Conservation (phyloP, 257 asterid genomes). For the Gentiana dahurica region DNA sequence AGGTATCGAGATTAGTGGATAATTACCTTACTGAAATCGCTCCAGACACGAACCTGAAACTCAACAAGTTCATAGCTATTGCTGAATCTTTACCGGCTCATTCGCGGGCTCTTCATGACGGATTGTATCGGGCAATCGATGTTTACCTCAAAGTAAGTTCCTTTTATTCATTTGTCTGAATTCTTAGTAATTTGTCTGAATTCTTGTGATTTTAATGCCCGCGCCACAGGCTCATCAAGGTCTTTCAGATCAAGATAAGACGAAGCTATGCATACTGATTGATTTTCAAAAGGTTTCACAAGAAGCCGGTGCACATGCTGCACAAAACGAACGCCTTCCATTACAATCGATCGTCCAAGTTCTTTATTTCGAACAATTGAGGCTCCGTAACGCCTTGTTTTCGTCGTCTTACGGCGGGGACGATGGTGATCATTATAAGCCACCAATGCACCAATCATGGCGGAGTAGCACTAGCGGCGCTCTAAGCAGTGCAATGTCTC, state of each 20-base stretch:
- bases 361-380: slow-evolving; percentile 77
- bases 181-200: neutral
- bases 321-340: slow-evolving; percentile 93
- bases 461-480: slow-evolving; percentile 68
- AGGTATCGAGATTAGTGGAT: slow-evolving; percentile 79
- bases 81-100: slow-evolving; percentile 77
- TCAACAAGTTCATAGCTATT: slow-evolving; percentile 58
- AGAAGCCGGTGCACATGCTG: slow-evolving; percentile 96
- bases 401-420: slow-evolving; percentile 59
- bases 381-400: slow-evolving; percentile 61
- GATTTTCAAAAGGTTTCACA: slow-evolving; percentile 85
- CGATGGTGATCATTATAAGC: slow-evolving; percentile 27
- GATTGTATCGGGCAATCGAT: slow-evolving; percentile 84
- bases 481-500: slow-evolving; percentile 89
- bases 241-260: slow-evolving; percentile 66
- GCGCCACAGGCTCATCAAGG: slow-evolving; percentile 78
- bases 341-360: slow-evolving; percentile 92
- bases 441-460: slow-evolving; percentile 82
- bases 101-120: slow-evolving; percentile 69
- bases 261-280: slow-evolving; percentile 67
- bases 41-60: slow-evolving; percentile 81
- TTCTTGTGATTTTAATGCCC: slow-evolving; percentile 3
- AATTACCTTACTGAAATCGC: slow-evolving; percentile 86
- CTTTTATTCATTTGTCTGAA: neutral
- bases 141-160: slow-evolving; percentile 77